phyloP scores from a whole-genome alignment of 805 yeast species.

The Geotrichum ghanense region DNA sequence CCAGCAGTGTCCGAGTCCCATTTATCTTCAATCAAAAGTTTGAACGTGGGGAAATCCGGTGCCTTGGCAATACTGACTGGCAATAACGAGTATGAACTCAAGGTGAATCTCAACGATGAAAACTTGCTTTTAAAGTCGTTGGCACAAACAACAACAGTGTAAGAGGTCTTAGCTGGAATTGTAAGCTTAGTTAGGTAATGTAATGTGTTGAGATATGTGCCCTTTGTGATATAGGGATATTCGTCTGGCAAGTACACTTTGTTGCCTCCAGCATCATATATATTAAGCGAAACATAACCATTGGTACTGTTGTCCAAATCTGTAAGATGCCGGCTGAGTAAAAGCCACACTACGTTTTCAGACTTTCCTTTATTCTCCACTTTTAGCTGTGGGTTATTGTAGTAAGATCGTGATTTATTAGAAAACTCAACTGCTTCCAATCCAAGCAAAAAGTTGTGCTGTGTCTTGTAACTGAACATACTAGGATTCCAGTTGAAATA shows the following conservation, averaged over 20 bases:
- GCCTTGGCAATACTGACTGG: conserved; percentile 25
- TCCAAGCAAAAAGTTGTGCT: conserved; percentile 21
- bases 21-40: conserved; percentile 23
- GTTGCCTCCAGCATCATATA: conserved; percentile 2
- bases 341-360: conserved; percentile 32
- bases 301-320: conserved; percentile 6
- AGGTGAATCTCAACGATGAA: conserved; percentile 9
- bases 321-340: conserved; percentile 37
- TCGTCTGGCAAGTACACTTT: conserved; percentile 9
- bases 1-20: conserved; percentile 41
- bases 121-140: conserved; percentile 4
- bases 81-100: conserved; percentile 10
- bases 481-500: conserved; percentile 59
- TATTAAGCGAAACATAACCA: conserved; percentile 14
- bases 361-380: conserved; percentile 23
- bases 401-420: conserved; percentile 13
- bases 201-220: conserved; percentile 23
- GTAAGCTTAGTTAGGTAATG: conserved; percentile 21
- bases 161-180: conserved; percentile 15
- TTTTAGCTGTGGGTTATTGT: conserved; percentile 34
- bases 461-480: conserved; percentile 17
- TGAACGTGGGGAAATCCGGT: conserved; percentile 15
- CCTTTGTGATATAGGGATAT: conserved; percentile 10
- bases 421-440: conserved; percentile 17
- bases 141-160: conserved; percentile 15